Conservation (phyloP, 2,329 filamentous ascomycete genomes). For the Microdochium bolleyi region DNA sequence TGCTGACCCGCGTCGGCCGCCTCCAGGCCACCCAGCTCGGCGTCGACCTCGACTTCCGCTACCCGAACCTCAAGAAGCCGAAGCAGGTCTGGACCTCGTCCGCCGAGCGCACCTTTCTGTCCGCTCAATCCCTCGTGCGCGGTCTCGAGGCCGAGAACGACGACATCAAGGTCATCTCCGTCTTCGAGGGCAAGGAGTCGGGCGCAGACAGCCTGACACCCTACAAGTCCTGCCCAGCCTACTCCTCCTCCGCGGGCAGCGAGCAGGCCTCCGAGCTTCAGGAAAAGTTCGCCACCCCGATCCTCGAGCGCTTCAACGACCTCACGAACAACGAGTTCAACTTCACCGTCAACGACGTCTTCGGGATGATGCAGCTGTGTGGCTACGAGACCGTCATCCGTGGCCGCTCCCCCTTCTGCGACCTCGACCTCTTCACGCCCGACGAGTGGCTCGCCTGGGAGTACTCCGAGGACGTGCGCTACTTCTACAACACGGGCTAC, state of each 20-base stretch:
- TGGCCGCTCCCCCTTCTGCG: slow-evolving; percentile 54
- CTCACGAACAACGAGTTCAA: slow-evolving; percentile 46
- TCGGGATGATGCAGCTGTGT: slow-evolving; percentile 59
- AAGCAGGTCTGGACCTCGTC: slow-evolving; percentile 54
- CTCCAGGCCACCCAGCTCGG: slow-evolving; percentile 53
- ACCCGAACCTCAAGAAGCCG: slow-evolving; percentile 44
- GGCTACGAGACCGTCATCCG: slow-evolving; percentile 59
- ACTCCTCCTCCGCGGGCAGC: slow-evolving; percentile 48
- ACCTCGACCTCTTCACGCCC: slow-evolving; percentile 47
- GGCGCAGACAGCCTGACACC: slow-evolving; percentile 56
- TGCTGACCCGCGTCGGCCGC: slow-evolving; percentile 53
- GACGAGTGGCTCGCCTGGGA: slow-evolving; percentile 62
- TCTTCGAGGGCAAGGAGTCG: slow-evolving; percentile 47
- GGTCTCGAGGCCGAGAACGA: slow-evolving; percentile 46
- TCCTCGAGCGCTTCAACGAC: slow-evolving; percentile 46
- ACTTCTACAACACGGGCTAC: slow-evolving; percentile 60
- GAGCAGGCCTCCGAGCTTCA: slow-evolving; percentile 43
- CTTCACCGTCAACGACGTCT: slow-evolving; percentile 54
- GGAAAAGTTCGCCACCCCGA: slow-evolving; percentile 50
- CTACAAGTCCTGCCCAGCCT: slow-evolving; percentile 57
- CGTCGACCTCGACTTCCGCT: slow-evolving; percentile 48
- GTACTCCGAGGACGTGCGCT: slow-evolving; percentile 56
- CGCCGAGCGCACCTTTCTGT: slow-evolving; percentile 52
- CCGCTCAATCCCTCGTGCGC: slow-evolving; percentile 48
- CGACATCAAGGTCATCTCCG: slow-evolving; percentile 42